Conservation (phyloP, 768 basidiomycete genomes). For the Collybia nuda region DNA sequence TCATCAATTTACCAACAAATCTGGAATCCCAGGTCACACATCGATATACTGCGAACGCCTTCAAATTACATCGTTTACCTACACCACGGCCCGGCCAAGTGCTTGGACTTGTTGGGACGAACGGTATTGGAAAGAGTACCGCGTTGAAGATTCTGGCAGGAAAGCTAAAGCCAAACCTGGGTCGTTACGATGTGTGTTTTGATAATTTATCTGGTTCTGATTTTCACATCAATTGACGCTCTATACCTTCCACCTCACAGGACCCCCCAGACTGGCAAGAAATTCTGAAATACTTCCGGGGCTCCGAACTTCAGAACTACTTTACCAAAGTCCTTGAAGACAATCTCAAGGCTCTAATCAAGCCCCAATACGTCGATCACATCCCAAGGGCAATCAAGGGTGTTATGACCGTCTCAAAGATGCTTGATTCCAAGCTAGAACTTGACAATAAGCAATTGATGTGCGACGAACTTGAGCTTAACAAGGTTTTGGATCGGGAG, state of each 20-base stretch:
- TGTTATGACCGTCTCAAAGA: constrained; percentile 77
- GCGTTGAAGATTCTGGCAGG: constrained; percentile 96
- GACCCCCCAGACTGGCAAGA: constrained; percentile 99
- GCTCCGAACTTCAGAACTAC: constrained; percentile 98
- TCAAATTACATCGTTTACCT: constrained; percentile 97
- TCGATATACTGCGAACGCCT: constrained; percentile 96
- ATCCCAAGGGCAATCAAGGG: constrained; percentile 97
- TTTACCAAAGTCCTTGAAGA: constrained; percentile 99
- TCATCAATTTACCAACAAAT: constrained; percentile 98
- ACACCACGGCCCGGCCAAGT: constrained; percentile 98
- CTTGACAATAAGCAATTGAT: constrained; percentile 85
- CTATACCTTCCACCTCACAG: constrained; percentile 33
- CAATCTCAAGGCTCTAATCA: constrained; percentile 97
- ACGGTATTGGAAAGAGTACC: constrained; percentile 99
- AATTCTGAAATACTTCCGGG: constrained; percentile 97
- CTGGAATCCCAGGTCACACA: constrained; percentile 95
- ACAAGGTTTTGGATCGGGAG: constrained; percentile 83
- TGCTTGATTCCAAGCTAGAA: constrained; percentile 92
- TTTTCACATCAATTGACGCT: background rate
- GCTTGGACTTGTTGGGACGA: constrained; percentile 97
- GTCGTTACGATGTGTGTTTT: constrained; percentile 82
- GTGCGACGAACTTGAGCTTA: constrained; percentile 85
- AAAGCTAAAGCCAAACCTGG: constrained; percentile 97
- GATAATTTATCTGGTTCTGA: background rate
- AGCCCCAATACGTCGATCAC: constrained; percentile 99